These are phyloP conservation scores for Colletotrichum graminicola DNA, from an alignment of 2,329 filamentous ascomycete genomes.

Conservation along the genomic window DNA sequence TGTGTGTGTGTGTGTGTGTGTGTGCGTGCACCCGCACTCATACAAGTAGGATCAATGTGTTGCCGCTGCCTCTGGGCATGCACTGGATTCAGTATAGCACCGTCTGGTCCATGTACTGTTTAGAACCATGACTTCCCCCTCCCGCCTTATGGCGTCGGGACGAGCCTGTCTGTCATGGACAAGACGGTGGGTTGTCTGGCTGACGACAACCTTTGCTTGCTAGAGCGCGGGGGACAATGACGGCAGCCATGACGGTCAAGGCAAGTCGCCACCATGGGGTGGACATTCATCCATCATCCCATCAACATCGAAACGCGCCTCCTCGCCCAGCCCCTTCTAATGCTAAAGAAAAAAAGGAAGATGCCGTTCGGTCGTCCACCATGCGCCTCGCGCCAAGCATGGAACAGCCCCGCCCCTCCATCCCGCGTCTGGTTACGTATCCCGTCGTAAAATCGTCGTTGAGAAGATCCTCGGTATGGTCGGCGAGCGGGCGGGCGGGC, in stretches of 20 bases:
- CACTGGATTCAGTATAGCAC: constrained; percentile 2
- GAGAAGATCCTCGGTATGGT: too few relatives aligned
- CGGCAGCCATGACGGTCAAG: neutral
- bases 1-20: too few relatives aligned
- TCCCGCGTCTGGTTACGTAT: constrained; percentile 2
- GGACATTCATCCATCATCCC: constrained; percentile 13
- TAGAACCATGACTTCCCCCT: constrained; percentile 2
- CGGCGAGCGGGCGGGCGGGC: too few relatives aligned
- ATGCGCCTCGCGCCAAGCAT: constrained; percentile 22
- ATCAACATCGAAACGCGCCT: neutral
- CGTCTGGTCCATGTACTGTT: neutral
- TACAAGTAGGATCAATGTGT: neutral
- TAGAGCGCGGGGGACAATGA: neutral
- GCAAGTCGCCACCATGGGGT: constrained; percentile 10
- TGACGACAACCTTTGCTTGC: neutral
- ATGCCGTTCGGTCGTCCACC: constrained; percentile 12
- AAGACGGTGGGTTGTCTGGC: constrained; percentile 12
- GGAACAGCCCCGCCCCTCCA: constrained; percentile 20
- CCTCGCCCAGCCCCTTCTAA: too few relatives aligned
- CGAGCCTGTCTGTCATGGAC: neutral
- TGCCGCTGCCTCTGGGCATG: constrained; percentile 14
- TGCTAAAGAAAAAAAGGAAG: neutral
- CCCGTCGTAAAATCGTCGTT: too few relatives aligned
- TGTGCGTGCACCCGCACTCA: neutral
- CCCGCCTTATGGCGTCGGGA: neutral